phyloP scores from a whole-genome alignment of 768 basidiomycete genomes.

The Pseudohyphozyma bogoriensis region DNA sequence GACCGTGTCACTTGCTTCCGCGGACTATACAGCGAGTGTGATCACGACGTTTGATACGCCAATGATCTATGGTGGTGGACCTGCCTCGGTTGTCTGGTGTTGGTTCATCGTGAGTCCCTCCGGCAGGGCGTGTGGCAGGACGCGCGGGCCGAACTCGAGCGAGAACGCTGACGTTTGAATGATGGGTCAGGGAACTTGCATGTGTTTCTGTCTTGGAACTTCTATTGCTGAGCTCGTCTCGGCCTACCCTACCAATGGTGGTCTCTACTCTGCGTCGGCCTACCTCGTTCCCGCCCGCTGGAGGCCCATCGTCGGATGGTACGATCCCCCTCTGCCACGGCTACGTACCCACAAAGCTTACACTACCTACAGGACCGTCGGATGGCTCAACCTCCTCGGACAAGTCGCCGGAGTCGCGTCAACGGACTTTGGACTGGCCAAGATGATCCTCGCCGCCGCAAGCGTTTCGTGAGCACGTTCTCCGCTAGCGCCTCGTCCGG shows the following conservation, averaged over 20 bases:
- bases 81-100: conserved; percentile 41
- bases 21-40: too few species aligned
- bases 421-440: conserved; percentile 58
- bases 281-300: conserved; percentile 39
- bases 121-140: not conserved
- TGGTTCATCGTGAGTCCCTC: conserved; percentile 38
- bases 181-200: conserved; percentile 13
- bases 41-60: conserved; percentile 43
- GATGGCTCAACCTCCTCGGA: conserved; percentile 58
- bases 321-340: conserved; percentile 36
- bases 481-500: too few species aligned
- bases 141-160: not conserved
- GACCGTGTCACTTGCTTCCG: conserved; percentile 29
- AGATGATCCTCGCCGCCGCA: conserved; percentile 53
- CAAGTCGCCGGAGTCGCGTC: conserved; percentile 78
- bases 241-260: conserved; percentile 42
- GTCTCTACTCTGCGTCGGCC: conserved; percentile 42
- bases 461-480: conserved; percentile 44
- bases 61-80: conserved; percentile 38
- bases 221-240: conserved; percentile 37
- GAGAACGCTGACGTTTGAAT: conserved; percentile 1
- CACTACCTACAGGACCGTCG: conserved; percentile 31
- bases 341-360: not conserved
- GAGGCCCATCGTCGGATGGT: conserved; percentile 38
- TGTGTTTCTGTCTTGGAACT: conserved; percentile 30